Evolutionary conservation across 73 alveolate genomes (phyloP).

Genomic region (Paramecium pentaurelia): DNA sequence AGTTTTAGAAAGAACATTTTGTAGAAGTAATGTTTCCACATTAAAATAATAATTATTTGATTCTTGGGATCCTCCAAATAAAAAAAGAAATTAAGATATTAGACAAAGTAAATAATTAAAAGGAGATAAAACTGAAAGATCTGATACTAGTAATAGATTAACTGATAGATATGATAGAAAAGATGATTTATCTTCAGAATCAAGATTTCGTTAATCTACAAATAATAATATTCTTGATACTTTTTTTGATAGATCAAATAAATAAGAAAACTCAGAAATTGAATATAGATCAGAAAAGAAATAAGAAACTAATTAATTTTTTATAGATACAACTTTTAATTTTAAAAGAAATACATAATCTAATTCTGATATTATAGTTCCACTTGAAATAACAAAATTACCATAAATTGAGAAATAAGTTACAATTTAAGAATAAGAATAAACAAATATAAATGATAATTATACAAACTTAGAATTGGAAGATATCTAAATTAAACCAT

Average conservation of each 20-base stretch:
- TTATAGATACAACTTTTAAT: background rate
- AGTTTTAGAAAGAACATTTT: background rate
- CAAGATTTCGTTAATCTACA: background rate
- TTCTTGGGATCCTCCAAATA: background rate
- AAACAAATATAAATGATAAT: background rate
- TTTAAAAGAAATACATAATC: background rate
- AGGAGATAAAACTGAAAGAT: background rate
- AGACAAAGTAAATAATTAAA: background rate
- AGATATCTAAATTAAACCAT: background rate
- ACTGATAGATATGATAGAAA: background rate
- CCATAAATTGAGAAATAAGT: background rate
- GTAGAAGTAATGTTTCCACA: background rate
- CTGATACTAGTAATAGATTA: background rate
- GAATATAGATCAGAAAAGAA: background rate
- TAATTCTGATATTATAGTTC: background rate
- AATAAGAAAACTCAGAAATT: background rate
- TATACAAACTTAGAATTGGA: background rate
- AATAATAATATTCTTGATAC: background rate
- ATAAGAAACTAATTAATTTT: background rate
- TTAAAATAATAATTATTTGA: background rate
- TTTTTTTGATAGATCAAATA: background rate
- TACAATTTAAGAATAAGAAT: background rate
- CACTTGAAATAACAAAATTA: background rate
- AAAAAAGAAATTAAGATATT: background rate
- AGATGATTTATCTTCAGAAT: background rate